phyloP scores from a whole-genome alignment of 192 early-diverging fungal species.

The Mortierella alpina region DNA sequence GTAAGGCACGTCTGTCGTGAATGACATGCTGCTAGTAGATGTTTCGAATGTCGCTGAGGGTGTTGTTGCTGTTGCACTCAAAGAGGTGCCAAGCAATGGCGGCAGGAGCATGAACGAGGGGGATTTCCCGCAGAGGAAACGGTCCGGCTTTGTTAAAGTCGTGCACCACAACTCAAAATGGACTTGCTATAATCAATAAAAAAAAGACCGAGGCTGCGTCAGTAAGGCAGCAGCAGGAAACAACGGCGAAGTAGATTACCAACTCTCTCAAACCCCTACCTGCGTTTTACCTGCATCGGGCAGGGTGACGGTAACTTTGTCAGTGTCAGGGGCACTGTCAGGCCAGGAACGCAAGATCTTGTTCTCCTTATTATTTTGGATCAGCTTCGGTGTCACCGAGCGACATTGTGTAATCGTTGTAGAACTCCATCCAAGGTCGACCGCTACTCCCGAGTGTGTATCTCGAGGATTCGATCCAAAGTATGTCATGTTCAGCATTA shows the following conservation, averaged over 20 bases:
- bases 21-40: not conserved
- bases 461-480: not conserved
- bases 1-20: not conserved
- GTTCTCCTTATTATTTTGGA: not conserved
- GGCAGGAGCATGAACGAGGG: constrained; percentile 2
- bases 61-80: too few relatives aligned
- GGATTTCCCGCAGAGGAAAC: constrained; percentile 2
- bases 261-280: not conserved
- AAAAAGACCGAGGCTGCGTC: not conserved
- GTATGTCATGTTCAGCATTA: not conserved
- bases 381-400: not conserved
- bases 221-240: not conserved
- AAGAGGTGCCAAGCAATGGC: not conserved
- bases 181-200: constrained; percentile 6
- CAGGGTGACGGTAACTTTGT: not conserved
- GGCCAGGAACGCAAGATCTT: not conserved
- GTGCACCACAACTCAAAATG: constrained; percentile 32
- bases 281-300: not conserved
- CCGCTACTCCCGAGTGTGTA: not conserved
- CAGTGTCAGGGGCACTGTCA: not conserved
- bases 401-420: not conserved
- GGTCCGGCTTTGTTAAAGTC: not conserved
- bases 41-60: too few relatives aligned
- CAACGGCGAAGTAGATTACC: too few relatives aligned
- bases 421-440: constrained; percentile 1